Evolutionary conservation across 2,329 filamentous ascomycete species (phyloP), one percentile per base, ranked within the genome.

Genomic region (Helotiales sp.): DNA sequence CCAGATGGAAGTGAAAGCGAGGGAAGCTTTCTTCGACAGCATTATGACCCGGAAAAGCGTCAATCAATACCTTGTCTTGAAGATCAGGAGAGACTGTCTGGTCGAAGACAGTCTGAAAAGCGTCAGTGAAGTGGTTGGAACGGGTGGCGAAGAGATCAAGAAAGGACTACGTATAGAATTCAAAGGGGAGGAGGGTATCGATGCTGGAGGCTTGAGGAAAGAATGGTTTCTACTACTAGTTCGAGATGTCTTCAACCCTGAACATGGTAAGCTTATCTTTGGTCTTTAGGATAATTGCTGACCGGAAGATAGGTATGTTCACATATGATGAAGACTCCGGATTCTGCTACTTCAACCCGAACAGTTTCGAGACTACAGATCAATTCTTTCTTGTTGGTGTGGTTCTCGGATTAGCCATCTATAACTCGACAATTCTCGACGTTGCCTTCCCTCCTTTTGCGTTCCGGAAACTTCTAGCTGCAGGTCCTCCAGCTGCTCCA

Each of bases 221-320:
- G 93, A 97, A 74, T 97, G 93, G 93, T 97, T 97, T 70, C 76
- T 96, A 51, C 81, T 96, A 58, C 81, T 97, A 22, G 87, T 95
- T 49, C 82, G 92, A 65, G 93, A 97, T 70, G 87, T 97, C 30
- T 96, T 96, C 74, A 92, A 96, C 67, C 91, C 91, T 3, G 86
- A 93, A 65, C 89, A 96, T 76, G 91, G 90, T 92, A 80, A 67
- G 85, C 29, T 48, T 44, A 12, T 38, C 12, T 34, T 22, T 38
- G 13, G 25, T 24, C 4, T 56, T 24, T 3, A 55, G 4, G 29
- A 17, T 36, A 55, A 27, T 24, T 58, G 34, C 60, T 67, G 61
- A 68, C 27, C n/a, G 27, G 12, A 48, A 12, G 13, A 7, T 24
- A 93, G 91, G 91, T n/a, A 85, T 97, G 74, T 97, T 97, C 71